phyloP scores from a whole-genome alignment of 2,329 filamentous ascomycete species.

The Neoarthrinium moseri region DNA sequence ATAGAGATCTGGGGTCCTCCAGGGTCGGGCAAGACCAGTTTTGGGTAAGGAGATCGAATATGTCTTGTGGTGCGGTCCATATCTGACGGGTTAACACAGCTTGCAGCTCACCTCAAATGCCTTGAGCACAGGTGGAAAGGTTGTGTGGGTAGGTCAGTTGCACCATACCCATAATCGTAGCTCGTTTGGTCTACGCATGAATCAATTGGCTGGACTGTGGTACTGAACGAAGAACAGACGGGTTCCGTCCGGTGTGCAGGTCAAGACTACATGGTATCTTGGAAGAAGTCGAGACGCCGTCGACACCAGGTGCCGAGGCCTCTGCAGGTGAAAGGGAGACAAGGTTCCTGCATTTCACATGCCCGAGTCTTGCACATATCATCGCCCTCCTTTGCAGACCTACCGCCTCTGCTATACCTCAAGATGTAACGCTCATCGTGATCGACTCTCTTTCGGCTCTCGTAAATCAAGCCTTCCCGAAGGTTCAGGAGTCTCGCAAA shows the following conservation, averaged over 20 bases:
- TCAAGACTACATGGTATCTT: conserved; percentile 33
- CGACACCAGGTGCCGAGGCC: conserved; percentile 6
- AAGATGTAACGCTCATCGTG: conserved; percentile 65
- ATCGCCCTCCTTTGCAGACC: conserved; percentile 72
- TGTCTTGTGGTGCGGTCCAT: background rate
- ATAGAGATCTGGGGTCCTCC: conserved; percentile 88
- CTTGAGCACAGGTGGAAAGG: conserved; percentile 57
- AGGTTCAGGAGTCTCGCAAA: conserved; percentile 41
- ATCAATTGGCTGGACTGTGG: conserved; percentile 7
- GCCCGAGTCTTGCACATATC: conserved; percentile 66
- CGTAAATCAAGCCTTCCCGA: conserved; percentile 75
- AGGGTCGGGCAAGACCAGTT: conserved; percentile 78
- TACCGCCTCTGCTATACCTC: conserved; percentile 61
- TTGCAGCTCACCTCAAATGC: conserved; percentile 68
- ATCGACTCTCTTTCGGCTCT: conserved; percentile 77
- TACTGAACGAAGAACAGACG: conserved; percentile 28
- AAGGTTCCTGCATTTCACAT: conserved; percentile 42
- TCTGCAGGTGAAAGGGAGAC: conserved; percentile 9
- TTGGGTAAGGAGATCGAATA: conserved; percentile 61
- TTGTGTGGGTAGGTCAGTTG: conserved; percentile 79
- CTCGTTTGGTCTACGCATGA: conserved; percentile 5
- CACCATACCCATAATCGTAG: too few species aligned
- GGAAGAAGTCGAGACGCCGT: conserved; percentile 8
- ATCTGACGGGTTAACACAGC: conserved; percentile 41
- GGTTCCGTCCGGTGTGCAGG: conserved; percentile 43